Base-by-base conservation (phyloP, 1,284 basidiomycete genomes). In the Volvariella volvacea region DNA sequence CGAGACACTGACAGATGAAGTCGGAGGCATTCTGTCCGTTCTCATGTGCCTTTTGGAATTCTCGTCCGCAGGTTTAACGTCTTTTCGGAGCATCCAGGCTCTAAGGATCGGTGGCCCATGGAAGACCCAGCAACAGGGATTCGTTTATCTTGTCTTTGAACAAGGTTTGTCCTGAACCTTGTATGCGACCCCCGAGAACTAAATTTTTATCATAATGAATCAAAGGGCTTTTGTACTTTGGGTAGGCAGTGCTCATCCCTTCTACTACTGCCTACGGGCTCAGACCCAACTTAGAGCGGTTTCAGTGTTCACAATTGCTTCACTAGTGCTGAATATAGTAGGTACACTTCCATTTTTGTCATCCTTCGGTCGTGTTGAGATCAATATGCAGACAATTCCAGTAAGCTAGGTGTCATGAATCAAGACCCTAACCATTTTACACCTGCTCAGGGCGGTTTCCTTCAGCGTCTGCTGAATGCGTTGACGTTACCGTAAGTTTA, bases 21-120 rank as follows among this genome's bases (percentile, higher is more conserved):
- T 28, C 15, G 39, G 22, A 9, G 16, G 32, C 20, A 15, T 39
- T 1, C 7, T 31, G 39, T 15, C 25, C 3, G 9, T 37, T 10
- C 17, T 33, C 25, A 15, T 37, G 9, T 48, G 39, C 41, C 36
- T 37, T 34, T 30, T 46, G n/a, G 25, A 34, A 10, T 42, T 19
- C 16, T 50, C 48, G 3, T 52, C 58, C 6, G 54, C 58, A 2
- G 40, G 52, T 1, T 47, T 64, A 9, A 63, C 62, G 22, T 54
- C 56, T 14, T 33, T 57, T n/a, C 54, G 62, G 39, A 54, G 56
- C 42, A 41, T 61, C 3, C 59, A 62, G 51, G 52, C 61, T 3
- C 42, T 62, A 44, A 51, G 43, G 32, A 46, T 52, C 4, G 38
- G 51, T 12, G 58, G 58, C 1, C 22, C 50, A 4, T 53, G 51